Conservation (phyloP, 129 eudicot genomes). For the Flaveria linearis region DNA sequence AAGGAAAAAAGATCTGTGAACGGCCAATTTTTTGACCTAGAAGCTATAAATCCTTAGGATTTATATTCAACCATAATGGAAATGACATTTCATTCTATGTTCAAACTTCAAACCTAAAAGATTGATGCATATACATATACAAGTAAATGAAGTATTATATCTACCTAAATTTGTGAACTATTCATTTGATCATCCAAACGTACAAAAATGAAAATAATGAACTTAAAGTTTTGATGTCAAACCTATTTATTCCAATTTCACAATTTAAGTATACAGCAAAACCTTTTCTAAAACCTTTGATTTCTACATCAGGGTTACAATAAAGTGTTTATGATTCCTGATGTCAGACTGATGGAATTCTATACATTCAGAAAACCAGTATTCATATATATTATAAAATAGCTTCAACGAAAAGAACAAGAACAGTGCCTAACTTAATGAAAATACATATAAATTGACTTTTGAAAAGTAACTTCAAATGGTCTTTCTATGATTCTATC, state of each 20-base stretch:
- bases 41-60: conserved; percentile 20
- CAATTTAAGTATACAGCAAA: not conserved
- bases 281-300: not conserved
- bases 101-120: not conserved
- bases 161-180: not conserved
- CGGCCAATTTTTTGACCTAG: conserved; percentile 1
- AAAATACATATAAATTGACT: conserved; percentile 9
- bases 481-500: not conserved
- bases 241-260: not conserved
- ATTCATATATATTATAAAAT: too few relatives aligned
- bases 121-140: not conserved
- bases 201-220: not conserved
- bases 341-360: not conserved
- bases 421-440: conserved; percentile 1
- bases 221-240: not conserved
- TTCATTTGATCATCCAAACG: not conserved
- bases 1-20: not conserved
- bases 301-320: not conserved
- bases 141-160: not conserved
- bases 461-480: conserved; percentile 16
- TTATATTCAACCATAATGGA: not conserved
- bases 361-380: not conserved
- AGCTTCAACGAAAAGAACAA: not conserved
- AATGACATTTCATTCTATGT: not conserved
- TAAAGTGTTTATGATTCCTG: not conserved